Evolutionary conservation across 75 land plant species (phyloP).

Genomic region (Pinus albicaulis): DNA sequence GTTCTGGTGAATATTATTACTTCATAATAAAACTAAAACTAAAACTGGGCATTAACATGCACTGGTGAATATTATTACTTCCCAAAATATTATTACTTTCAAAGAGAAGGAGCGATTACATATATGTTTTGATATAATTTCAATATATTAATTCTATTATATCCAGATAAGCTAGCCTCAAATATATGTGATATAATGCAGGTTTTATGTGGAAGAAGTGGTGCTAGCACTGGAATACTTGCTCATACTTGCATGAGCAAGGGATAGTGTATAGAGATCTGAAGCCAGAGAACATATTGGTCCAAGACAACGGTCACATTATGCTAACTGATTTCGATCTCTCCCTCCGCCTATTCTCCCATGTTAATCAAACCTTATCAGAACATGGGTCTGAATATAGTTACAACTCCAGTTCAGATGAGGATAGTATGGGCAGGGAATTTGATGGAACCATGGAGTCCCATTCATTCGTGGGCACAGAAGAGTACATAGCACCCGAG

Average conservation of each 20-base stretch:
- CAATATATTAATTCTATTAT: no score
- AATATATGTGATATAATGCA: constrained; percentile 2
- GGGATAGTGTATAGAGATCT: constrained; percentile 35
- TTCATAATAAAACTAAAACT: no score
- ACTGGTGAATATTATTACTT: no score
- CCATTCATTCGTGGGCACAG: constrained; percentile 47
- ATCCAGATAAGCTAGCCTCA: no score
- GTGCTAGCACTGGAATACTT: constrained; percentile 33
- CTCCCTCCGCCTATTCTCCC: background rate
- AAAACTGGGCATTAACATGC: no score
- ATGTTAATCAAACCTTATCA: background rate
- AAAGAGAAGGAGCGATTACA: no score
- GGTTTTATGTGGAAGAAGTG: constrained; percentile 38
- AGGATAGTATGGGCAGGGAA: background rate
- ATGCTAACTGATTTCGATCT: constrained; percentile 32
- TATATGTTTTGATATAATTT: no score
- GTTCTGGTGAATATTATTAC: no score
- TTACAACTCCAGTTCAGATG: no score
- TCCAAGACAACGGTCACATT: constrained; percentile 25
- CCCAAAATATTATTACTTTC: no score
- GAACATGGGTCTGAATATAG: no score
- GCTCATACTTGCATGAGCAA: constrained; percentile 31
- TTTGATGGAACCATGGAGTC: constrained; percentile 13
- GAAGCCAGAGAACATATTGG: constrained; percentile 33
- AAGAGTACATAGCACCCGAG: constrained; percentile 35